phyloP scores from a whole-genome alignment of 352 stramenopile genomes.

The Globisporangium irregulare region DNA sequence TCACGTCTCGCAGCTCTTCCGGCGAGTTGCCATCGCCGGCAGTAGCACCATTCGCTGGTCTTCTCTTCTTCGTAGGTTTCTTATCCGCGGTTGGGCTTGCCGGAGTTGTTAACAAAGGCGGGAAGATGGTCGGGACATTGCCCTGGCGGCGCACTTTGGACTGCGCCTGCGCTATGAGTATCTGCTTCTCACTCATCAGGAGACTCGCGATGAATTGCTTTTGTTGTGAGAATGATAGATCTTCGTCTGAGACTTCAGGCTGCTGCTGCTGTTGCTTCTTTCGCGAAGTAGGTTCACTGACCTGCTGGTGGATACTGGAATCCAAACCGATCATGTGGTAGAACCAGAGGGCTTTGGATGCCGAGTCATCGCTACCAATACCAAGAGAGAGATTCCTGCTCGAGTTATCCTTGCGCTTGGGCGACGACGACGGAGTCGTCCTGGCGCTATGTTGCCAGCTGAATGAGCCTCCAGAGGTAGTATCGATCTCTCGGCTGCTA shows the following conservation, averaged over 20 bases:
- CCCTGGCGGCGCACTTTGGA: slow-evolving; percentile 31
- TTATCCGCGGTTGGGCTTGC: background rate
- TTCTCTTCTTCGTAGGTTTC: slow-evolving; percentile 12
- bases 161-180: slow-evolving; percentile 25
- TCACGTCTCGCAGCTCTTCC: slow-evolving; percentile 5
- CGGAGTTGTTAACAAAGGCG: slow-evolving; percentile 8
- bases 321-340: slow-evolving; percentile 1
- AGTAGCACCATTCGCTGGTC: background rate
- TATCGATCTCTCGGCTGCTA: background rate
- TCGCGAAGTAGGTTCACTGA: background rate
- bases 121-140: slow-evolving; percentile 32
- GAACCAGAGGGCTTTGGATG: slow-evolving; percentile 4
- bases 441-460: background rate
- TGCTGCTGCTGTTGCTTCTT: slow-evolving; percentile 15
- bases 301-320: background rate
- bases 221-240: background rate
- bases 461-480: background rate
- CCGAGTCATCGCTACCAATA: background rate
- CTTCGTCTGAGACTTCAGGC: background rate
- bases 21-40: slow-evolving; percentile 5
- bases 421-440: background rate
- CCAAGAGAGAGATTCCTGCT: background rate
- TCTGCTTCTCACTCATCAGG: slow-evolving; percentile 35
- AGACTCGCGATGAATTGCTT: slow-evolving; percentile 36
- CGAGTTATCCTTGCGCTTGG: slow-evolving; percentile 5